These are phyloP conservation scores for Paxillus involutus DNA, from an alignment of 768 basidiomycete genomes.

Conservation along the genomic window DNA sequence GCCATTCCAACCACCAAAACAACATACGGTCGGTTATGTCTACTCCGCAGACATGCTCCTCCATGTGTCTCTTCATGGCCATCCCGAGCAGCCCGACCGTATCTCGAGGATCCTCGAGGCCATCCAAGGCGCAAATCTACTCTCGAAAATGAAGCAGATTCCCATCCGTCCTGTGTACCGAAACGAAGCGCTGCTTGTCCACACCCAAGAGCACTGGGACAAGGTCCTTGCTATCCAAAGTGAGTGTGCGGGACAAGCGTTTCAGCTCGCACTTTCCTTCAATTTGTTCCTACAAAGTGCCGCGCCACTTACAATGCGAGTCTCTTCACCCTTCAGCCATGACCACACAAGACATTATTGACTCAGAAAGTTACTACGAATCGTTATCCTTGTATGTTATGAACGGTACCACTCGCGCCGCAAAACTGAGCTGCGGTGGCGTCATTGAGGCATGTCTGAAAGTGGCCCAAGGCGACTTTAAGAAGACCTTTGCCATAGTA, in stretches of 20 bases:
- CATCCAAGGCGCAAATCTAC: slow-evolving; percentile 58
- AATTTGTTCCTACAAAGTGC: background rate
- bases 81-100: slow-evolving; percentile 78
- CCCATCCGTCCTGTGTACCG: slow-evolving; percentile 71
- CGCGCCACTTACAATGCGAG: slow-evolving; percentile 15
- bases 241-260: slow-evolving; percentile 40
- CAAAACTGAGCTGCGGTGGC: slow-evolving; percentile 89
- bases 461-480: slow-evolving; percentile 76
- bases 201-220: slow-evolving; percentile 90
- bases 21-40: slow-evolving; percentile 71
- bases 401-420: slow-evolving; percentile 78
- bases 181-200: slow-evolving; percentile 85
- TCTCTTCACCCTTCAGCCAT: slow-evolving; percentile 49
- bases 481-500: slow-evolving; percentile 92
- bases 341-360: slow-evolving; percentile 69
- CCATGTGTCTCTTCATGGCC: slow-evolving; percentile 67
- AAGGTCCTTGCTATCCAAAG: slow-evolving; percentile 82
- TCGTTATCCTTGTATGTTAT: slow-evolving; percentile 91
- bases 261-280: slow-evolving; percentile 4
- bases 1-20: slow-evolving; percentile 24
- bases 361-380: slow-evolving; percentile 83
- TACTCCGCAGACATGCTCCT: slow-evolving; percentile 86
- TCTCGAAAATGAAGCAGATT: slow-evolving; percentile 73
- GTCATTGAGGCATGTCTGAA: slow-evolving; percentile 88
- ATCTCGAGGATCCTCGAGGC: slow-evolving; percentile 74